Evolutionary conservation across 2,329 filamentous ascomycete species (phyloP), one percentile per base, ranked within the genome.

Genomic region (Sclerotinia borealis): DNA sequence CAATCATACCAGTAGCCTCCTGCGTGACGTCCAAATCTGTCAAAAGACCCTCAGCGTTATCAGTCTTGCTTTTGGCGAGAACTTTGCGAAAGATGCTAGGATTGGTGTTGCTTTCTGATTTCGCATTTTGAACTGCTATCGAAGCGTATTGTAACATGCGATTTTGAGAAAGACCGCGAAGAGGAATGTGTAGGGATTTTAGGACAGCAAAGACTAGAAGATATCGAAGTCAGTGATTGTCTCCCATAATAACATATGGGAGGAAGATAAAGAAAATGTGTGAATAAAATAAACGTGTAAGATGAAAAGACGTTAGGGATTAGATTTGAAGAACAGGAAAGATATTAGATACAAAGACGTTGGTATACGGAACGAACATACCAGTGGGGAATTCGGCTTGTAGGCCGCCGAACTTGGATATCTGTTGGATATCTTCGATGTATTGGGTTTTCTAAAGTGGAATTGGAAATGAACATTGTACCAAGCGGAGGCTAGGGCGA

Each of bases 111-210:
- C 15, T 27, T 10, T 43, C 25, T 7, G 48, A 52, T 15, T 48
- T 54, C 22, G 55, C 62, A 36, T 54, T 81, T 81, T 51, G 45
- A 6, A 50, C 54, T 45, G 59, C 55, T 52, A 62, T 47, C 5
- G 13, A 19, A 31, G 3, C 31, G 9, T 45, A 31, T 45, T 48
- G 13, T 10, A 27, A 0, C 1, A 45, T 25, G 2, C 51, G 37
- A 4, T 13, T 3, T 0, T 11, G 1, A 1, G 27, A 6, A 27
- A n/a, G 7, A 1, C 4, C 0, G 2, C 52, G 3, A 1, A 45
- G 7, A 19, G 59, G 17, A 11, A 61, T 27, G 1, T 2, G 7
- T 3, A 45, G 15, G 15, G n/a, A 36, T 13, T 27, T n/a, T 5
- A 3, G 27, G 13, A 61, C 54, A 0, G 29, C 27, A 2, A 36